Base-by-base conservation (phyloP, 495 filamentous ascomycete genomes). In the Hapsidospora chrysogenum region DNA sequence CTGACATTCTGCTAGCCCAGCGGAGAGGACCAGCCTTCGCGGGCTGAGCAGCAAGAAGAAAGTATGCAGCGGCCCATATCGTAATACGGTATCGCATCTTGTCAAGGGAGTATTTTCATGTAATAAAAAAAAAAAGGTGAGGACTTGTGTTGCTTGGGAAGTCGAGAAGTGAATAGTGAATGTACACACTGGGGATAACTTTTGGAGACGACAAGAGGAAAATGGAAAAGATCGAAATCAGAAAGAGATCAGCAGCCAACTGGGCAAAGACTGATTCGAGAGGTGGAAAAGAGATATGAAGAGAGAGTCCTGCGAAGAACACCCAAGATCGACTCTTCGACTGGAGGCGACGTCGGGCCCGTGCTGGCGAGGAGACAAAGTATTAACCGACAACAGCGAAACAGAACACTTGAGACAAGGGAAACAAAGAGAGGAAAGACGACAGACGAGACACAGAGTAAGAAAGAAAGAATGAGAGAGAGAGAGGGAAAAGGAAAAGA, bases 401-500 rank as follows among this genome's bases (percentile, higher is more conserved):
- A 11, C 23, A 6, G 11, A 26, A 26, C 11, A 6, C 6, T 11
- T 6, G 11, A 26, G 23, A 26, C 16, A 33, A 22, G 17, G 6
- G 26, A 18, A 29, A 11, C 16, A 29, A 14, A 37, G 6, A 30
- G 5, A 10, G 16, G 33, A 27, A 27, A 36, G 33, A 26, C 23
- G n/a, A n/a, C 17, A 21, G 15, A 13, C 31, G 14, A 17, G 20
- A 28, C 6, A 11, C 31, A 20, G 21, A 27, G 19, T 25, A 28
- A 23, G 25, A 36, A 11, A 15, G 22, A 16, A 20, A 36, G 18
- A 27, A 25, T 15, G 34, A 15, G 31, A 37, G 17, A 35, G 33
- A 15, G 14, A 32, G 26, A 25, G 21, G 34, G 17, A 33, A 33
- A 17, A 18, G 29, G 23, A 33, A 29, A 27, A 22, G 26, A 40